Evolutionary conservation across 1,284 basidiomycete genomes (phyloP).

Genomic region (Coriolopsis trogii): DNA sequence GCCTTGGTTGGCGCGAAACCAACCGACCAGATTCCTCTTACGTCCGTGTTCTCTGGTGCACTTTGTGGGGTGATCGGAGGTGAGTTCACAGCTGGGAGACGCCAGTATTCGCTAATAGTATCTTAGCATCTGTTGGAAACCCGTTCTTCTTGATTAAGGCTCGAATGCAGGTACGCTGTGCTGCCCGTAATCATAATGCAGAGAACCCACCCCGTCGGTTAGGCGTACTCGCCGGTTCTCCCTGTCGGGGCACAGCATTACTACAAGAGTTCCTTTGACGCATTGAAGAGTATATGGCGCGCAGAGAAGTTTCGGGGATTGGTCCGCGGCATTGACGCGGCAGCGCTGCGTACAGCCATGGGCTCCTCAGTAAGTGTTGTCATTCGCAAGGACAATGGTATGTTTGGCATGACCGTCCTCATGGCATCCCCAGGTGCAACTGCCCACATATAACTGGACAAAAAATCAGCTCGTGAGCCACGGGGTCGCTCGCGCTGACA

Average conservation of each 20-base stretch:
- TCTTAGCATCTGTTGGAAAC: slow-evolving; percentile 70
- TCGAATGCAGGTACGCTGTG: slow-evolving; percentile 96
- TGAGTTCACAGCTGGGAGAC: slow-evolving; percentile 36
- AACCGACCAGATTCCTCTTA: slow-evolving; percentile 69
- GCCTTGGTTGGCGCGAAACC: slow-evolving; percentile 63
- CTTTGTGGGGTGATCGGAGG: slow-evolving; percentile 90
- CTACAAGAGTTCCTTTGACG: slow-evolving; percentile 85
- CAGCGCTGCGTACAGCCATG: slow-evolving; percentile 92
- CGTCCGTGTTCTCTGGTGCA: slow-evolving; percentile 85
- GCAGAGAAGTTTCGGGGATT: slow-evolving; percentile 83
- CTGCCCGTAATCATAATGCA: no score
- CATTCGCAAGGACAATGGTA: background rate
- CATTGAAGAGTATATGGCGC: slow-evolving; percentile 78
- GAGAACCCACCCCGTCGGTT: background rate
- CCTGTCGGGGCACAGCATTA: slow-evolving; percentile 94
- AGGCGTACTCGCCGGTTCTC: slow-evolving; percentile 92
- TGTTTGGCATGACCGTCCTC: background rate
- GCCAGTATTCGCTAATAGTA: background rate
- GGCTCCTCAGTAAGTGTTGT: slow-evolving; percentile 71
- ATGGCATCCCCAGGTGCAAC: slow-evolving; percentile 71
- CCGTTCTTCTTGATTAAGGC: slow-evolving; percentile 97
- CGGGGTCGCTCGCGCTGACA: slow-evolving; percentile 71
- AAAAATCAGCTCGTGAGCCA: slow-evolving; percentile 76
- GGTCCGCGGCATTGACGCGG: slow-evolving; percentile 90
- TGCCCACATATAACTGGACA: slow-evolving; percentile 94